A percentile compares a stretch with the other conserved stretches of the same genome.
Evolutionary conservation across 2,329 filamentous ascomycete species (phyloP).

Genomic region (Alternaria sp.): DNA sequence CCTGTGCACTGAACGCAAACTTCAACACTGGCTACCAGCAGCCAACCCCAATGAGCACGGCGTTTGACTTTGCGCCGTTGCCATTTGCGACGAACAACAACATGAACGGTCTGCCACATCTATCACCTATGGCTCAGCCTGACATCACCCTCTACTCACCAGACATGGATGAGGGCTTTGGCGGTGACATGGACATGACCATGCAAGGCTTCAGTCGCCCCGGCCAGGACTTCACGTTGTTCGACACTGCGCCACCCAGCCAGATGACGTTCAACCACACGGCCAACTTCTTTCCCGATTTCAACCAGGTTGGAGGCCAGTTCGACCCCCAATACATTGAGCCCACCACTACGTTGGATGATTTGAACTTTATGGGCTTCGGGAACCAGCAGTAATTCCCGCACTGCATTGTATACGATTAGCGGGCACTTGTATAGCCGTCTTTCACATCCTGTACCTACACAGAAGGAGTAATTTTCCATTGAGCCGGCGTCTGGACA

Average conservation of each 20-base stretch:
- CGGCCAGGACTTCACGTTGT: constrained; percentile 69
- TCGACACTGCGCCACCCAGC: constrained; percentile 37
- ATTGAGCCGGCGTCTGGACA: constrained; percentile 21
- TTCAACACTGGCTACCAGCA: constrained; percentile 67
- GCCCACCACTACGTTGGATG: constrained; percentile 39
- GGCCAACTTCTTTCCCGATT: constrained; percentile 48
- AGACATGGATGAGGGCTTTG: constrained; percentile 68
- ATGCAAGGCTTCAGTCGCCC: constrained; percentile 42
- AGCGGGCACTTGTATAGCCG: constrained; percentile 29
- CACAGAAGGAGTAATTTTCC: constrained; percentile 6
- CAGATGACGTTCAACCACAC: constrained; percentile 33
- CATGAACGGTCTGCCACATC: constrained; percentile 54
- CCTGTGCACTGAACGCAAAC: constrained; percentile 64
- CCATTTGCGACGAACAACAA: constrained; percentile 35
- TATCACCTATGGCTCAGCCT: constrained; percentile 72
- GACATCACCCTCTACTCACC: constrained; percentile 74
- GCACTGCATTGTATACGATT: constrained; percentile 22
- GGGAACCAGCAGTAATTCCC: constrained; percentile 30
- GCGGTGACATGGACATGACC: constrained; percentile 48
- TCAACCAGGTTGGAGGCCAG: constrained; percentile 50
- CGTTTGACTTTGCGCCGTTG: constrained; percentile 51
- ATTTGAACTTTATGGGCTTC: constrained; percentile 32
- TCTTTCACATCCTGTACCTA: constrained; percentile 22
- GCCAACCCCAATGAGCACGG: constrained; percentile 54
- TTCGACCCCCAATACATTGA: constrained; percentile 39